Conservation (phyloP, 2,329 filamentous ascomycete genomes). For the Xylariaceae sp. region DNA sequence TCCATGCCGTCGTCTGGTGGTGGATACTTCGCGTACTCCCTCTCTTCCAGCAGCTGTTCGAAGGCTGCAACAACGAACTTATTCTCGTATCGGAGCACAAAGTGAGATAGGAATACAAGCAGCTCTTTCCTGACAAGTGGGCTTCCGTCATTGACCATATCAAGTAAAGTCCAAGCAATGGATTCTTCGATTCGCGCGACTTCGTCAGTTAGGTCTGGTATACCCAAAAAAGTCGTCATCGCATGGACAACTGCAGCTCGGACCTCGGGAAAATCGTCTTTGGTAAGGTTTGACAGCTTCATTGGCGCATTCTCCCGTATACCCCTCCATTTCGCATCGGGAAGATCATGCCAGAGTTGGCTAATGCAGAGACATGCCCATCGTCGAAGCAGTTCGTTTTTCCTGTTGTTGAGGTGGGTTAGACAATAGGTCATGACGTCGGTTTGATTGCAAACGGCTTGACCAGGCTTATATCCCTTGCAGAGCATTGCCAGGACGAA, state of each 20-base stretch:
- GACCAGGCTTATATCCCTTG: constrained; percentile 87
- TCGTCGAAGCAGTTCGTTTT: constrained; percentile 84
- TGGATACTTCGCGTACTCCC: constrained; percentile 59
- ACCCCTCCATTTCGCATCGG: constrained; percentile 94
- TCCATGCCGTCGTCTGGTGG: constrained; percentile 53
- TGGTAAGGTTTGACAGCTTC: constrained; percentile 73
- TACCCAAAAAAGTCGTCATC: constrained; percentile 88
- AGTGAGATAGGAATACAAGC: constrained; percentile 87
- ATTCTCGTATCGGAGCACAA: constrained; percentile 83
- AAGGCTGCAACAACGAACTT: constrained; percentile 90
- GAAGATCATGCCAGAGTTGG: constrained; percentile 86
- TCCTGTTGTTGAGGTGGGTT: constrained; percentile 74
- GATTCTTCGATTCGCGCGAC: constrained; percentile 87
- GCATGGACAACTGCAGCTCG: constrained; percentile 90
- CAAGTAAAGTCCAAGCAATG: constrained; percentile 80
- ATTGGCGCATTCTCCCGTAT: constrained; percentile 82
- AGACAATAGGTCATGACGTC: constrained; percentile 89
- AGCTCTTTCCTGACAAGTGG: constrained; percentile 92
- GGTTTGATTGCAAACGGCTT: constrained; percentile 83
- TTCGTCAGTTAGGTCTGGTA: constrained; percentile 86
- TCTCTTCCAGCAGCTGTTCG: constrained; percentile 84
- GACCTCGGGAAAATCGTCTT: constrained; percentile 87
- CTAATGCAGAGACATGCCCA: constrained; percentile 96
- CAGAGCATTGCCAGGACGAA: constrained; percentile 98
- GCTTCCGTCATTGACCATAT: constrained; percentile 91